Evolutionary conservation across 306 rosid genomes (phyloP), one percentile per base, ranked within the genome.

Genomic region (Fagus sylvatica): DNA sequence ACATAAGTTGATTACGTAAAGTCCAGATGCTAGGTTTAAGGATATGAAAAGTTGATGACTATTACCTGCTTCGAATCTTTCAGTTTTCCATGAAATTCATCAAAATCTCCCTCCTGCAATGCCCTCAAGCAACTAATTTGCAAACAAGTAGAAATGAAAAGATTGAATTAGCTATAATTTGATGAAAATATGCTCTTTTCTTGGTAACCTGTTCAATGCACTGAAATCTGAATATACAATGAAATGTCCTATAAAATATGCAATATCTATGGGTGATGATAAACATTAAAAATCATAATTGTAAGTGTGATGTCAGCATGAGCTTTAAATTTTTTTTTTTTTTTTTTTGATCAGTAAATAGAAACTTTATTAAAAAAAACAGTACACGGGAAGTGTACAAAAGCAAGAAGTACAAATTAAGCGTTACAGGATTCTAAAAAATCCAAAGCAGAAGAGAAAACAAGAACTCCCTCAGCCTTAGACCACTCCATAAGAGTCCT

Each of bases 21-120:
- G 73, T 65, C 70, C 74, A 70, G 60, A 65, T 69, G 75, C 69
- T 69, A 22, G 40, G 71, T 40, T 48, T 39, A 72, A 57, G 67
- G 32, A 75, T 55, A 75, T 53, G 73, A 72, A 60, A 68, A 79
- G 19, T 30, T 46, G 77, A 83, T 73, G 74, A 69, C 76, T 46
- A 74, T 75, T 74, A 94, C 98, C 97, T 90, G 89, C 93, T 94
- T 94, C 17, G 97, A 85, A 81, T 94, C 90, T 88, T 69, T 84
- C 69, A 94, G 78, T 82, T 85, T 88, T 75, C 69, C 73, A 28
- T 72, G 61, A 82, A 94, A 94, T 56, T 89, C 96, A 70, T 74
- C 57, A 48, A 69, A 78, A 85, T 87, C 97, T 46, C 98, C 98
- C 76, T 92, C 97, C 80, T 87, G 85, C 80, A 94, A 85, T 36